phyloP scores from a whole-genome alignment of 768 basidiomycete genomes.

The Pholiota molesta region DNA sequence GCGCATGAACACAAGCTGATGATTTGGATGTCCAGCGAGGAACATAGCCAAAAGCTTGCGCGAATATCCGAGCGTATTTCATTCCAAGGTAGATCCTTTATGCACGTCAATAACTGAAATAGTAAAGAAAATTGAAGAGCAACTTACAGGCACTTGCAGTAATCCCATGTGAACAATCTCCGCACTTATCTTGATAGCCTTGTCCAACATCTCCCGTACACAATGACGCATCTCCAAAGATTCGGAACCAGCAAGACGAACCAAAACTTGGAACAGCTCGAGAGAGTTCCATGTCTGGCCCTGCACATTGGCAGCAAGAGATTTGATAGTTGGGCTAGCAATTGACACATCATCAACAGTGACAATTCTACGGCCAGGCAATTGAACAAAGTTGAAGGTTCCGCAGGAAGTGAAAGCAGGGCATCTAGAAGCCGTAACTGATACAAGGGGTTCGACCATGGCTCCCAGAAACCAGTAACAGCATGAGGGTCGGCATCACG shows the following conservation, averaged over 20 bases:
- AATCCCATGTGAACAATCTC: constrained; percentile 94
- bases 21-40: constrained; percentile 89
- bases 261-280: constrained; percentile 86
- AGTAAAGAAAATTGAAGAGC: not conserved
- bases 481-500: constrained; percentile 78
- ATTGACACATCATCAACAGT: constrained; percentile 86
- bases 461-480: constrained; percentile 83
- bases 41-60: constrained; percentile 87
- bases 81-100: constrained; percentile 83
- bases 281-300: constrained; percentile 94
- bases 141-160: constrained; percentile 84
- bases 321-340: constrained; percentile 90
- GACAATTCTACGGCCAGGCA: constrained; percentile 83
- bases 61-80: constrained; percentile 84
- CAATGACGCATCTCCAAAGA: constrained; percentile 69
- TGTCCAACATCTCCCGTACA: constrained; percentile 91
- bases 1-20: constrained; percentile 96
- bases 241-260: constrained; percentile 77
- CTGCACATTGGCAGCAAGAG: constrained; percentile 88
- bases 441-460: constrained; percentile 84
- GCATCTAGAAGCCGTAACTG: constrained; percentile 89
- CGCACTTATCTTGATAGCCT: constrained; percentile 90
- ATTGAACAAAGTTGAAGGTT: constrained; percentile 92
- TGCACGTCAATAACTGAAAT: constrained; percentile 16
- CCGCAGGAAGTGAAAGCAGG: constrained; percentile 83